phyloP scores from a whole-genome alignment of 208 protist genomes.

The Trypanosomatidae sp. region DNA sequence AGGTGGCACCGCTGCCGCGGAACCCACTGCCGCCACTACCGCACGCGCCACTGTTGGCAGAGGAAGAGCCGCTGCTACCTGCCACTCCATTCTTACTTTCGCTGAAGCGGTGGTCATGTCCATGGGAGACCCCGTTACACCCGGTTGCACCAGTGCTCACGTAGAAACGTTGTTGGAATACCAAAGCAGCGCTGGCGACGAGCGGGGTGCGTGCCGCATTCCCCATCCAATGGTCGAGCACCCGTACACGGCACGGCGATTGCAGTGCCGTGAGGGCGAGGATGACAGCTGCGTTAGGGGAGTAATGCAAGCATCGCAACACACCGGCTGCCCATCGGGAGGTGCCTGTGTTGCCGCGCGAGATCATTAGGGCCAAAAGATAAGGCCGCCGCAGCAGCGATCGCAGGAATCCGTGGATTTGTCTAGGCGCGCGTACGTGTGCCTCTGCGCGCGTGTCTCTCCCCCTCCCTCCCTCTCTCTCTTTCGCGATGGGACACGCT shows the following conservation, averaged over 20 bases:
- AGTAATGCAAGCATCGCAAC: not conserved
- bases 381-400: not conserved
- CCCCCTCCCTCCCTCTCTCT: not conserved
- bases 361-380: not conserved
- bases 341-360: not conserved
- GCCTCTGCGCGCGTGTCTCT: not conserved
- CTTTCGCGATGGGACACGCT: not conserved
- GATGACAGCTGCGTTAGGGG: not conserved
- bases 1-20: not conserved
- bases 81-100: slow-evolving; percentile 3
- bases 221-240: not conserved
- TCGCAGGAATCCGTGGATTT: not conserved
- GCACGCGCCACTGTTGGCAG: not conserved
- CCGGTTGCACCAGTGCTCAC: slow-evolving; percentile 4
- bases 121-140: not conserved
- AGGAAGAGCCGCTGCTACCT: not conserved
- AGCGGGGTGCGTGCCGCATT: not conserved
- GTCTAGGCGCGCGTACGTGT: not conserved
- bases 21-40: not conserved
- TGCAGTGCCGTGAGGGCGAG: not conserved
- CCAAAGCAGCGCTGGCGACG: not conserved
- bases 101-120: slow-evolving; percentile 9
- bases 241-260: not conserved
- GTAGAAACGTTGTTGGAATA: slow-evolving; percentile 6
- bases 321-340: not conserved